Percentiles rank a stretch among this genome's conserved stretches.
Conservation (phyloP, 805 yeast species). For the Barnettozyma siamensis region DNA sequence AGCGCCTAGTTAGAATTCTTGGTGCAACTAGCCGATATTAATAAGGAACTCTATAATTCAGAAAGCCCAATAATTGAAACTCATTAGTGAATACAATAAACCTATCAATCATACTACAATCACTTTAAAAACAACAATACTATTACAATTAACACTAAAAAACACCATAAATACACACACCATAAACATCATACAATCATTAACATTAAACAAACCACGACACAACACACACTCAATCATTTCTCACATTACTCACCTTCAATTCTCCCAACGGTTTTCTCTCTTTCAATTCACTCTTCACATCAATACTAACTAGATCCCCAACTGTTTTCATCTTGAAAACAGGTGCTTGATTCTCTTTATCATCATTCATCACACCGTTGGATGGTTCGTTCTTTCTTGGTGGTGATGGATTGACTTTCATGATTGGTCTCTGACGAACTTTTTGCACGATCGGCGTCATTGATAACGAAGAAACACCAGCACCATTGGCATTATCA, state of each 20-base stretch:
- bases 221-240: not conserved
- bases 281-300: not conserved
- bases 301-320: not conserved
- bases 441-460: conserved; percentile 13
- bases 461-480: conserved; percentile 3
- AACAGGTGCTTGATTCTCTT: conserved; percentile 7
- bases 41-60: no score
- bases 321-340: not conserved
- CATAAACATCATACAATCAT: not conserved
- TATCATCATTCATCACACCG: not conserved
- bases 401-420: conserved; percentile 17
- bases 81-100: no score
- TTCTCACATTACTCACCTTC: not conserved
- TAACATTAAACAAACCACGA: not conserved
- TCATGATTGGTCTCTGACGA: conserved; percentile 19
- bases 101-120: no score
- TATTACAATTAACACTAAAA: no score
- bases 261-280: conserved; percentile 7
- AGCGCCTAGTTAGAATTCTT: no score
- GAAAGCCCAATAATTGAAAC: no score
- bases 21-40: no score
- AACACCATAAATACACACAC: not conserved
- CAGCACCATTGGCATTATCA: no score
- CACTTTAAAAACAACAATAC: no score
- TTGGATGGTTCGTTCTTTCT: conserved; percentile 7